Evolutionary conservation across 257 asterid genomes (phyloP).

Genomic region (Lavandula angustifolia): DNA sequence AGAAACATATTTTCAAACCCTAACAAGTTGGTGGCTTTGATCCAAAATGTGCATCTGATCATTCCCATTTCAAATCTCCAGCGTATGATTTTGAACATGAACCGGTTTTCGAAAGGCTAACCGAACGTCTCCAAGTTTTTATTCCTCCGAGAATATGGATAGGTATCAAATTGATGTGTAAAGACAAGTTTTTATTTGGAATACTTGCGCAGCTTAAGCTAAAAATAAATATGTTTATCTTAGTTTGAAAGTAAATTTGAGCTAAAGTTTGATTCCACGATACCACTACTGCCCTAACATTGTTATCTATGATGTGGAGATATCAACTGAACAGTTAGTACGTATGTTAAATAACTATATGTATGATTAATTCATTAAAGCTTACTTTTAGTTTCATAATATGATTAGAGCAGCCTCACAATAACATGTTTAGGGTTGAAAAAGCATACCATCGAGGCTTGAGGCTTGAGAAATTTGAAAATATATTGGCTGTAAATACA

Average conservation of each 20-base stretch:
- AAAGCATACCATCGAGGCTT: no score
- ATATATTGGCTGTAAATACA: no score
- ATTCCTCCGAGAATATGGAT: no score
- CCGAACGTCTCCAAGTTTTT: no score
- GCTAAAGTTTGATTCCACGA: constrained; percentile 30
- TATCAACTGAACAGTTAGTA: constrained; percentile 33
- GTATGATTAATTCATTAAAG: not conserved
- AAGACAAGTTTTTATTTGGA: not conserved
- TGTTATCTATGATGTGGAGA: constrained; percentile 41
- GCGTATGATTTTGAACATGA: no score
- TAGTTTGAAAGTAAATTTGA: constrained; percentile 43
- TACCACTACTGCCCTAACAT: constrained; percentile 38
- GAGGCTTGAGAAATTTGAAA: no score
- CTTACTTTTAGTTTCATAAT: not conserved
- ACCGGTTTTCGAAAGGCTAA: no score
- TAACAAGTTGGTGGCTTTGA: no score
- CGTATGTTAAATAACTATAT: not conserved
- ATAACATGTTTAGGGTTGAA: not conserved
- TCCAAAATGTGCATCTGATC: no score
- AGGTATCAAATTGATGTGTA: no score
- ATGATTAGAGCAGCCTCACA: not conserved
- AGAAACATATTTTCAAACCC: no score
- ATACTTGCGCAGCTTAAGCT: not conserved
- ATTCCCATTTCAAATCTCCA: no score
- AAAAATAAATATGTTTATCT: constrained; percentile 24